These are phyloP conservation scores for Fagopyrum tataricum DNA, from an alignment of 148 eudicot species.

Conservation along the genomic window DNA sequence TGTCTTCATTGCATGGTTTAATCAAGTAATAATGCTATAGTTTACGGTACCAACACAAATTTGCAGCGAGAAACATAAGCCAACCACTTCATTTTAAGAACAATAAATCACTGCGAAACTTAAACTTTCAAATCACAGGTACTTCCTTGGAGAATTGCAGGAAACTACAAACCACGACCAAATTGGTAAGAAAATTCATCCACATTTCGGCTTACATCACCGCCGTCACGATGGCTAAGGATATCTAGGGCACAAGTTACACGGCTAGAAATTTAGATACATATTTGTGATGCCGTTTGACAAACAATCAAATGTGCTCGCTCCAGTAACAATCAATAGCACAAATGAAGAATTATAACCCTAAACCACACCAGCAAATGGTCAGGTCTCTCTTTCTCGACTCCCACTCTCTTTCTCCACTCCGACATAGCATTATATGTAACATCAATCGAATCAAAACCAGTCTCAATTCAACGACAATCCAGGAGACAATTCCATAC, in stretches of 20 bases:
- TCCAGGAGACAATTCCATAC: not conserved
- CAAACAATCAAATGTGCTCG: not conserved
- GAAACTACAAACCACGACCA: not conserved
- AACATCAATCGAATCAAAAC: not conserved
- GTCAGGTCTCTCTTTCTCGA: too few species aligned
- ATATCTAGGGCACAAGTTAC: not conserved
- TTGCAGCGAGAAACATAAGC: too few species aligned
- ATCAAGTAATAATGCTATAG: not conserved
- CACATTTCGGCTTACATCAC: not conserved
- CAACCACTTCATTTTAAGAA: not conserved
- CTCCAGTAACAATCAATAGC: too few species aligned
- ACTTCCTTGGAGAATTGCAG: not conserved
- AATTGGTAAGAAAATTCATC: not conserved
- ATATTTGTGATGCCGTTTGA: not conserved
- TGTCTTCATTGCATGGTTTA: not conserved
- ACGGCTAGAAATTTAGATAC: not conserved
- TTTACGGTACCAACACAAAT: not conserved
- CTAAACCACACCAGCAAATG: too few species aligned
- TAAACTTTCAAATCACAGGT: not conserved
- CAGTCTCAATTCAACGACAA: not conserved
- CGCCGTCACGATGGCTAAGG: not conserved
- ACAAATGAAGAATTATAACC: too few species aligned
- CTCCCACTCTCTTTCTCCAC: not conserved
- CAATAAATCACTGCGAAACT: not conserved
- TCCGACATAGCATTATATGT: not conserved